Percentiles rank a stretch among this genome's conserved stretches.
phyloP scores from a whole-genome alignment of 1,284 basidiomycete species.

The Jaminaea rosea region DNA sequence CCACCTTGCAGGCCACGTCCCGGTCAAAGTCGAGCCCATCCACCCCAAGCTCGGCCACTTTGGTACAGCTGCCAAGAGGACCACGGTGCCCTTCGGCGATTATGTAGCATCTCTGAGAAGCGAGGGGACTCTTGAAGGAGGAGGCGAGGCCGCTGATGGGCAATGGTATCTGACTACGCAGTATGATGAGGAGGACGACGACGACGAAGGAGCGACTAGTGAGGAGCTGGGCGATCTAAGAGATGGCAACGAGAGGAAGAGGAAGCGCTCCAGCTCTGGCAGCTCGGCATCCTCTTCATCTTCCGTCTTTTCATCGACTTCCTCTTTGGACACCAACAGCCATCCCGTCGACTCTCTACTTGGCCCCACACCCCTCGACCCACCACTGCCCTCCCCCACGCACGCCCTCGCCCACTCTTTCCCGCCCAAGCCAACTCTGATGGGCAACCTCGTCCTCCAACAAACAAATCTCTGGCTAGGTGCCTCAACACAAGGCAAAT shows the following conservation, averaged over 20 bases:
- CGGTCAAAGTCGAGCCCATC: constrained; percentile 43
- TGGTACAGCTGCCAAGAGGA: constrained; percentile 30
- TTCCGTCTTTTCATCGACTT: neutral
- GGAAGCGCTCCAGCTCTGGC: neutral
- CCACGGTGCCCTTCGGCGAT: constrained; percentile 18
- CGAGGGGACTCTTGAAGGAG: no score
- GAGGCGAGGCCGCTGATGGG: constrained; percentile 18
- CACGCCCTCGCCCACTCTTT: constrained; percentile 33
- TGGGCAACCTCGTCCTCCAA: constrained; percentile 40
- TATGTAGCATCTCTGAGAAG: constrained; percentile 32
- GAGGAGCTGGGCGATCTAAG: neutral
- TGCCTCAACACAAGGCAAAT: constrained; percentile 26
- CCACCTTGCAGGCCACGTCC: constrained; percentile 19
- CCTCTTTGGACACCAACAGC: constrained; percentile 4
- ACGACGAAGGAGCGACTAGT: constrained; percentile 1
- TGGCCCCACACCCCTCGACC: constrained; percentile 15
- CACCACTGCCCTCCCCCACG: constrained; percentile 36
- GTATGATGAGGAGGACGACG: constrained; percentile 24
- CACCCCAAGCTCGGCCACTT: constrained; percentile 29
- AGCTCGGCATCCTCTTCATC: neutral
- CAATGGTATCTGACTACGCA: constrained; percentile 45
- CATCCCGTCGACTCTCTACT: neutral
- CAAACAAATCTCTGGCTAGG: constrained; percentile 47
- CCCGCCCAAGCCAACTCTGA: constrained; percentile 30
- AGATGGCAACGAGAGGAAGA: neutral